Percentiles rank a stretch among this genome's conserved stretches.
phyloP scores from a whole-genome alignment of 805 yeast species.

The Komagataella phaffii region DNA sequence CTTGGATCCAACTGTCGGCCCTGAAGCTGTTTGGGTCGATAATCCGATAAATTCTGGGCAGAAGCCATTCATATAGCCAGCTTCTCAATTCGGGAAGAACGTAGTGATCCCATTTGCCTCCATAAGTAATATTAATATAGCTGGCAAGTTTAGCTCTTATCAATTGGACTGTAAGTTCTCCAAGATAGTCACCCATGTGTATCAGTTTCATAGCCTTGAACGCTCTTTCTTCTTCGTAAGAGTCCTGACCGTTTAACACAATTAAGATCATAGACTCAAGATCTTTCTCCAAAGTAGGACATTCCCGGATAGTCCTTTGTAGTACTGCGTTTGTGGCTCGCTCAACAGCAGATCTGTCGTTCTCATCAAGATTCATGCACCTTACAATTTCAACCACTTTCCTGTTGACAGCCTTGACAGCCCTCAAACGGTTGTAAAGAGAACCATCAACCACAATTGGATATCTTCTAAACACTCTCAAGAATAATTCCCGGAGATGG shows the following conservation, averaged over 20 bases:
- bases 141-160: not conserved
- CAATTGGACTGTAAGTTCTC: not conserved
- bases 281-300: not conserved
- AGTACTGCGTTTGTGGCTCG: not conserved
- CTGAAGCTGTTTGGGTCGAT: not conserved
- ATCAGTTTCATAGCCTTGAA: not conserved
- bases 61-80: not conserved
- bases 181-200: not conserved
- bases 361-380: not conserved
- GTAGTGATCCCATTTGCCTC: not conserved
- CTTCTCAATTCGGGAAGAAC: not conserved
- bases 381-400: not conserved
- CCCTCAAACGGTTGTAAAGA: not conserved
- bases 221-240: not conserved
- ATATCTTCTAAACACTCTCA: not conserved
- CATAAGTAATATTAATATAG: not conserved
- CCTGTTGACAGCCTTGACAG: not conserved
- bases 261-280: not conserved
- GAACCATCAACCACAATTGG: not conserved
- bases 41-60: not conserved
- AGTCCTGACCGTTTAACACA: not conserved
- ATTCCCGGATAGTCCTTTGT: not conserved
- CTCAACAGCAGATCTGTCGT: not conserved
- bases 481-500: not conserved
- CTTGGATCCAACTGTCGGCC: not conserved